These are phyloP conservation scores for Laburnicola sp. DNA, from an alignment of 2,329 filamentous ascomycete species.

Conservation along the genomic window DNA sequence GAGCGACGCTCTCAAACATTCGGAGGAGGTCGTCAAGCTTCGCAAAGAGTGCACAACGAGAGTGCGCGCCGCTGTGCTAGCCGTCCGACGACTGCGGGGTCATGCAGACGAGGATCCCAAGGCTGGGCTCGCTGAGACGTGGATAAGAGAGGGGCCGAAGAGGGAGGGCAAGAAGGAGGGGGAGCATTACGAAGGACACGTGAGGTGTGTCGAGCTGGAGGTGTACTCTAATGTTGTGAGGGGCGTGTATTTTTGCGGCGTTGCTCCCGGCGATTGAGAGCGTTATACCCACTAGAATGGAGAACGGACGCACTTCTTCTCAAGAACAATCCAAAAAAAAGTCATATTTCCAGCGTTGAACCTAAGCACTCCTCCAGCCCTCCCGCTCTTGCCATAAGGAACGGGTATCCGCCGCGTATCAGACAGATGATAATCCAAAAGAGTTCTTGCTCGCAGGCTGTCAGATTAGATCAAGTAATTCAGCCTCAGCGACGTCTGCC, in stretches of 20 bases:
- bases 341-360: too few relatives aligned
- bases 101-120: conserved; percentile 80
- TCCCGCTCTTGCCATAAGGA: too few relatives aligned
- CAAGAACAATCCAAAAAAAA: neutral
- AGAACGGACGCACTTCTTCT: too few relatives aligned
- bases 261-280: neutral
- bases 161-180: conserved; percentile 62
- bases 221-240: conserved; percentile 12
- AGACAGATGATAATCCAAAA: too few relatives aligned
- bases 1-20: conserved; percentile 66
- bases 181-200: conserved; percentile 62
- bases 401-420: too few relatives aligned
- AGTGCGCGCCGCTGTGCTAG: conserved; percentile 78
- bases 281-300: neutral
- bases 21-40: conserved; percentile 73
- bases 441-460: conserved; percentile 23
- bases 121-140: conserved; percentile 78
- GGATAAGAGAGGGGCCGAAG: conserved; percentile 61
- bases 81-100: conserved; percentile 71
- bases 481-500: conserved; percentile 51
- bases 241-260: neutral
- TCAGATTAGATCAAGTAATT: conserved; percentile 68
- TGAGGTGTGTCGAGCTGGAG: conserved; percentile 37
- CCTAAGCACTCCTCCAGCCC: too few relatives aligned
- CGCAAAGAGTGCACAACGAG: conserved; percentile 78